Percentiles rank a stretch among this genome's conserved stretches.
Conservation (phyloP, 257 asterid genomes). For the Anisodus acutangulus region DNA sequence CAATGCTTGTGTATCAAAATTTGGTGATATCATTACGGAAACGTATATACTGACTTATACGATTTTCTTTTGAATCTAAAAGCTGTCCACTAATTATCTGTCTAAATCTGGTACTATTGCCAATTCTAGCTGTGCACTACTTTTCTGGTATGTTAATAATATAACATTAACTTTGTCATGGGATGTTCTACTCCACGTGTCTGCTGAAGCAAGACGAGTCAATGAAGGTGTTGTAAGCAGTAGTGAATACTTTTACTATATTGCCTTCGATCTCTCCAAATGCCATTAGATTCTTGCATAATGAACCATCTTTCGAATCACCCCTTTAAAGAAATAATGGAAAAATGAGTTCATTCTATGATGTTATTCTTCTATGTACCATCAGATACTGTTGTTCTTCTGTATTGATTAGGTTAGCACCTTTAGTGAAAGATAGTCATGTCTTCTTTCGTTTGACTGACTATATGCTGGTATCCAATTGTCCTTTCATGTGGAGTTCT, state of each 20-base stretch:
- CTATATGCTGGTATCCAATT: not conserved
- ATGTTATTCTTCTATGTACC: not conserved
- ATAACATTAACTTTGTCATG: not conserved
- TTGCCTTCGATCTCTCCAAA: not conserved
- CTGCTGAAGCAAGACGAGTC: not conserved
- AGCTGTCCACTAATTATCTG: not conserved
- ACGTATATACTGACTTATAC: not conserved
- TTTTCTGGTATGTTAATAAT: not conserved
- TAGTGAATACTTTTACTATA: not conserved
- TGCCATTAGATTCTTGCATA: not conserved
- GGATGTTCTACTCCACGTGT: not conserved
- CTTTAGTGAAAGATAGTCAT: constrained; percentile 10
- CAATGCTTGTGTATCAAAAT: not conserved
- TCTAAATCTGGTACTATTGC: not conserved
- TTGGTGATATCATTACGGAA: not conserved
- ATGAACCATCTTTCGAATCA: not conserved
- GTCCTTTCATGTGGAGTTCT: not conserved
- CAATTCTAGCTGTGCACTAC: not conserved
- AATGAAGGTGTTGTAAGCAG: not conserved
- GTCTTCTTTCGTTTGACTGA: constrained; percentile 18
- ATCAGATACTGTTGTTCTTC: not conserved
- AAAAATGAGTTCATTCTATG: not conserved
- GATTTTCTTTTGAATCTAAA: not conserved
- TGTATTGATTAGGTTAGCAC: constrained; percentile 8
- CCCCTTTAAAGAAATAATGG: not conserved